A percentile compares a stretch with the other conserved stretches of the same genome.
phyloP scores from a whole-genome alignment of 1,284 basidiomycete genomes.

The Jaminaea rosea region DNA sequence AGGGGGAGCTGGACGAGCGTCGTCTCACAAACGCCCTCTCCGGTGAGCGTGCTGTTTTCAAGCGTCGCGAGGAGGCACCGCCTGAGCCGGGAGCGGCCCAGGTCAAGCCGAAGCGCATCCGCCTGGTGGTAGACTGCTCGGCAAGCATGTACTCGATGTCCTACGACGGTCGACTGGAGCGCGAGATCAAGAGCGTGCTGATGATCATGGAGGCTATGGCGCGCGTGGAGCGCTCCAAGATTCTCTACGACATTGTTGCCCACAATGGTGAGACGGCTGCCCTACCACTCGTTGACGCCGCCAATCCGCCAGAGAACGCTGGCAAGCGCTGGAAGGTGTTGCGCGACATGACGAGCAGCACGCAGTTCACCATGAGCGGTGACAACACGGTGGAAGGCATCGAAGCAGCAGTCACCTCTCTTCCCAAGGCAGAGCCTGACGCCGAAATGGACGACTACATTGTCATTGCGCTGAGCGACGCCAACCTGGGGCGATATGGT shows the following conservation, averaged over 20 bases:
- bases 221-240: conserved; percentile 30
- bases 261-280: conserved; percentile 44
- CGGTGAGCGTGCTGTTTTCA: conserved; percentile 47
- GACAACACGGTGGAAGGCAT: conserved; percentile 29
- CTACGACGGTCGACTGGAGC: conserved; percentile 40
- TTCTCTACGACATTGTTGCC: conserved; percentile 44
- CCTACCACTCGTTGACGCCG: conserved; percentile 39
- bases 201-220: conserved; percentile 48
- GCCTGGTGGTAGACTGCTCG: conserved; percentile 46
- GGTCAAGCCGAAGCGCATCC: conserved; percentile 48
- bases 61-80: conserved; percentile 38
- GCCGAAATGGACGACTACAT: conserved; percentile 47
- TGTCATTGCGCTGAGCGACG: conserved; percentile 48
- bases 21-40: conserved; percentile 46
- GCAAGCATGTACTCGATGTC: conserved; percentile 45
- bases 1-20: conserved; percentile 48
- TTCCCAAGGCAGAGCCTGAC: conserved; percentile 14
- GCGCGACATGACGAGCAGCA: conserved; percentile 32
- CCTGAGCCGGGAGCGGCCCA: conserved; percentile 44
- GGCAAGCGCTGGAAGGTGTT: conserved; percentile 39
- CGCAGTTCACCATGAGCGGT: conserved; percentile 25
- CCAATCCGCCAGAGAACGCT: conserved; percentile 30
- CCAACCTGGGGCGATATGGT: conserved; percentile 46
- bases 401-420: conserved; percentile 7
- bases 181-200: conserved; percentile 38